Evolutionary conservation across 768 basidiomycete species (phyloP), one percentile per base, ranked within the genome.

Genomic region (Psilocybe azurescens): DNA sequence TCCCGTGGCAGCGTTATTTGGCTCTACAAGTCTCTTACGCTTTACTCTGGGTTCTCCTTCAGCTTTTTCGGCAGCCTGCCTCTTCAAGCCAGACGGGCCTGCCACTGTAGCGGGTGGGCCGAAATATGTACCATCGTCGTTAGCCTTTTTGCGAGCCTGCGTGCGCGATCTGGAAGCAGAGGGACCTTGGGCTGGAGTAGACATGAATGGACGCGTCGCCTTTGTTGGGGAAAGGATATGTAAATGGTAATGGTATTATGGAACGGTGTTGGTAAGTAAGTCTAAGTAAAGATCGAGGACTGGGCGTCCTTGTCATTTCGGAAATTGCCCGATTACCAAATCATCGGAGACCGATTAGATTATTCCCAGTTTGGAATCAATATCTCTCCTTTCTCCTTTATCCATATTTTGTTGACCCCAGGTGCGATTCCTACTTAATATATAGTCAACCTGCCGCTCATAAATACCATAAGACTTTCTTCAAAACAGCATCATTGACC

Each of bases 21-120:
- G 72, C 38, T 90, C 90, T 39, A 84, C 79, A 16, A 41, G 13
- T 65, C 89, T 83, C 75, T 91, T 93, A 67, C 91, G 78, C 75
- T 94, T 93, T 56, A 81, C 79, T 53, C 91, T 80, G 14, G 88
- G 86, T 66, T 93, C 91, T n/a, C 89, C 89, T 7, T 92, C 90
- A 28, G 77, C 81, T 68, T 86, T 85, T 55, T 93, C 91, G 16
- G 70, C 77, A 0, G 90, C 91, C 49, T 85, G 84, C 65, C 91
- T 76, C 70, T 93, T 93, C 16, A 81, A 72, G 39, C 85, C 85
- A 14, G 79, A 70, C 2, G 73, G 73, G 13, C 77, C 75, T 36
- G 75, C 69, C n/a, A 76, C 66, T 5, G 77, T 73, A 8, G 78
- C 73, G 53, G 82, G 77, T 11, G 86, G 85, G 14, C 87, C 88